A percentile compares a stretch with the other conserved stretches of the same genome.
Conservation (phyloP, 148 eudicot species). For the Polygonum maritimum region DNA sequence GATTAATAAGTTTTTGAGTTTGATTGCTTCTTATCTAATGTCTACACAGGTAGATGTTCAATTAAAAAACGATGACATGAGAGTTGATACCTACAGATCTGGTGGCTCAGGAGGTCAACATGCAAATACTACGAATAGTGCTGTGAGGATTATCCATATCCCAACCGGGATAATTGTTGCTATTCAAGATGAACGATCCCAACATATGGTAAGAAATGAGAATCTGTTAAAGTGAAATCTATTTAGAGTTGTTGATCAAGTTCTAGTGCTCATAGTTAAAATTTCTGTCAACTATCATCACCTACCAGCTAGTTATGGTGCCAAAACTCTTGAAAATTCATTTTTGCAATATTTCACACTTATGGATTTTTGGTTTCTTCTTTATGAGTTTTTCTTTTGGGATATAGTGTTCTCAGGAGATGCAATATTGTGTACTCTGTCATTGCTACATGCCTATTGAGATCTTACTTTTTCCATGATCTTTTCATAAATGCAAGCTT, state of each 20-base stretch:
- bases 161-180: constrained; percentile 77
- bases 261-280: background rate
- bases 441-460: background rate
- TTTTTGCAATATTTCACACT: background rate
- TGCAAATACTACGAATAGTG: constrained; percentile 96
- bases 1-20: background rate
- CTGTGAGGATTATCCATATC: constrained; percentile 77
- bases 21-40: background rate
- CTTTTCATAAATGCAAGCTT: background rate
- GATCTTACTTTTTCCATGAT: background rate
- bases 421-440: background rate
- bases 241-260: background rate
- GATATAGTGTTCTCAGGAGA: background rate
- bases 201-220: constrained; percentile 49
- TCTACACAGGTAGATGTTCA: constrained; percentile 70
- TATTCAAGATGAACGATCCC: constrained; percentile 93
- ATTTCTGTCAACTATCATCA: background rate
- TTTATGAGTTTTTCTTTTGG: background rate
- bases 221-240: background rate
- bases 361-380: background rate
- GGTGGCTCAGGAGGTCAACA: constrained; percentile 99
- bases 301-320: background rate
- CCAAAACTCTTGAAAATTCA: background rate
- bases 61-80: constrained; percentile 67
- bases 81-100: constrained; percentile 85